A percentile compares a stretch with the other conserved stretches of the same genome.
These are phyloP conservation scores for Kodamaea arcana DNA, from an alignment of 1,139 yeast species.

Conservation along the genomic window DNA sequence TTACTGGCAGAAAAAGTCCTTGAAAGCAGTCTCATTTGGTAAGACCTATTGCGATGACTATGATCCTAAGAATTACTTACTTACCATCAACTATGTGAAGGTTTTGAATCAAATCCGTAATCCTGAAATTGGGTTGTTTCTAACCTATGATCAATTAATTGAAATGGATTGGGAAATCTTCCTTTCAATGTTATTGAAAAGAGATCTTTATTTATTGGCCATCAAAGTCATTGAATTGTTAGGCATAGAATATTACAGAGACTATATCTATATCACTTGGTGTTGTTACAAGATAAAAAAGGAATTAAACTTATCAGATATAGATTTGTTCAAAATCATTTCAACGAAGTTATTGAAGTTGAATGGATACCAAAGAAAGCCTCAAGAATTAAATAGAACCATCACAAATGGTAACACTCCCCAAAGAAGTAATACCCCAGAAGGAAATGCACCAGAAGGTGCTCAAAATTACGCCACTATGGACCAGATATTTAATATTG, in stretches of 20 bases:
- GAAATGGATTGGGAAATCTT: slow-evolving; percentile 51
- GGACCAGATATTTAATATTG: slow-evolving; percentile 61
- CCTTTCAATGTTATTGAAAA: slow-evolving; percentile 53
- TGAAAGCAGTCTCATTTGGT: slow-evolving; percentile 85
- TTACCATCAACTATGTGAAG: slow-evolving; percentile 55
- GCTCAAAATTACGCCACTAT: slow-evolving; percentile 46
- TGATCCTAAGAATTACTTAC: slow-evolving; percentile 59
- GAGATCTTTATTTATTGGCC: slow-evolving; percentile 63
- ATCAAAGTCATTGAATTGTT: slow-evolving; percentile 56
- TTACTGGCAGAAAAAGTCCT: slow-evolving; percentile 71
- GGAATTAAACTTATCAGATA: slow-evolving; percentile 54
- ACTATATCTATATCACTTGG: slow-evolving; percentile 71
- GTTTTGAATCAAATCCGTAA: slow-evolving; percentile 68
- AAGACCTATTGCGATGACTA: slow-evolving; percentile 56
- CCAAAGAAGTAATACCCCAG: slow-evolving; percentile 10
- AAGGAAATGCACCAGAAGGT: slow-evolving; percentile 5
- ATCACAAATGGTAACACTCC: neutral
- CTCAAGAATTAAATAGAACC: no score
- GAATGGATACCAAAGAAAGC: no score
- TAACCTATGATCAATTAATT: slow-evolving; percentile 56
- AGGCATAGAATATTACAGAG: slow-evolving; percentile 43
- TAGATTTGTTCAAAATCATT: slow-evolving; percentile 50
- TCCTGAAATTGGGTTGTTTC: slow-evolving; percentile 60
- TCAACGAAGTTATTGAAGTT: slow-evolving; percentile 22
- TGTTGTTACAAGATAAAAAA: slow-evolving; percentile 66